Percentiles rank a stretch among this genome's conserved stretches.
Evolutionary conservation across 1,139 yeast species (phyloP).

Genomic region (Geotrichum candidum): DNA sequence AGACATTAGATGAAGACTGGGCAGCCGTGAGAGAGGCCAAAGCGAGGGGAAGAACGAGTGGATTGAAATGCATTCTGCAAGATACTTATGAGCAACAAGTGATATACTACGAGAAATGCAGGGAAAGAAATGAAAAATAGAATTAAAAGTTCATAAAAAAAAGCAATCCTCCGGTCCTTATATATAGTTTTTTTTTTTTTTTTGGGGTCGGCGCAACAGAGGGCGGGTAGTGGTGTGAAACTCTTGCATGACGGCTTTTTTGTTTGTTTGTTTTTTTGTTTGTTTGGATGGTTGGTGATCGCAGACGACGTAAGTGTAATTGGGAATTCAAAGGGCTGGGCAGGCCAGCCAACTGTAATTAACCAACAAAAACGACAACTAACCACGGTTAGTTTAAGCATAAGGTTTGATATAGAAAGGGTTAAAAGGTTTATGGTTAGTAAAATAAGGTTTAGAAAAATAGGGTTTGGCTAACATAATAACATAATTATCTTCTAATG

Average conservation of each 20-base stretch:
- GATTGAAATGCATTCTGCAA: conserved; percentile 3
- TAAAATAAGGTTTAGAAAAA: no score
- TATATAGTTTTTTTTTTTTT: not conserved
- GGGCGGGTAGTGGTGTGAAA: not conserved
- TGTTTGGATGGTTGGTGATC: not conserved
- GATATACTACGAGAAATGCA: not conserved
- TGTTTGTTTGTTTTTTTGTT: not conserved
- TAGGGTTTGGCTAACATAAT: no score
- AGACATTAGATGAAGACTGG: conserved; percentile 15
- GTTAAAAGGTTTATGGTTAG: no score
- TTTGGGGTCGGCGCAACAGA: not conserved
- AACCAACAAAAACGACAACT: not conserved
- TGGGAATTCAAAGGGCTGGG: not conserved
- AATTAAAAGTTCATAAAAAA: not conserved
- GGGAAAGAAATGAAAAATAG: not conserved
- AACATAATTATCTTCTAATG: no score
- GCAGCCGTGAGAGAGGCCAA: conserved; percentile 1
- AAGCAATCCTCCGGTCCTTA: not conserved
- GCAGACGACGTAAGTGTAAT: not conserved
- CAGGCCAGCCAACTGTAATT: not conserved
- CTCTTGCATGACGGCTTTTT: not conserved
- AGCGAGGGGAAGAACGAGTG: conserved; percentile 1
- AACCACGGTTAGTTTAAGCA: not conserved
- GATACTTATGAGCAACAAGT: not conserved
- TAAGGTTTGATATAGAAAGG: no score